Evolutionary conservation across 2,329 filamentous ascomycete genomes (phyloP).

Genomic region (Alternaria brassicae): DNA sequence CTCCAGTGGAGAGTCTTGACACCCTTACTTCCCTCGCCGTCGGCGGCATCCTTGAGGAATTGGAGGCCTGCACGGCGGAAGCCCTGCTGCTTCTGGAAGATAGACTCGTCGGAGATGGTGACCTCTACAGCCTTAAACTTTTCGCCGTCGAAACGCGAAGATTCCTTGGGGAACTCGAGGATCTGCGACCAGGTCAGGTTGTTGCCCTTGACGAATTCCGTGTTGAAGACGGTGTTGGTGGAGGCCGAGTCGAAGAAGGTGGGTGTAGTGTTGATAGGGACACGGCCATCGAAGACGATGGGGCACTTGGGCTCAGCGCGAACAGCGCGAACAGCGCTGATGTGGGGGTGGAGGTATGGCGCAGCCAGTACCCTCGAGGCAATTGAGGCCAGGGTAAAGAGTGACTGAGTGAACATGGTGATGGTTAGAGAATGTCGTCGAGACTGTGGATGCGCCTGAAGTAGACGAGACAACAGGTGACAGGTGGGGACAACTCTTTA

Average conservation of each 20-base stretch:
- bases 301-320: slow-evolving; percentile 42
- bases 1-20: slow-evolving; percentile 69
- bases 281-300: slow-evolving; percentile 49
- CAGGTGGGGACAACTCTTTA: slow-evolving; percentile 21
- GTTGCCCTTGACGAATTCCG: slow-evolving; percentile 61
- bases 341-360: slow-evolving; percentile 14
- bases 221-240: slow-evolving; percentile 57
- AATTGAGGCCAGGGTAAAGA: slow-evolving; percentile 28
- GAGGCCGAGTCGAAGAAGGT: slow-evolving; percentile 44
- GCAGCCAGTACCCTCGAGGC: slow-evolving; percentile 38
- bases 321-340: neutral
- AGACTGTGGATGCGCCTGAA: slow-evolving; percentile 12
- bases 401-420: slow-evolving; percentile 35
- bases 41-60: slow-evolving; percentile 60
- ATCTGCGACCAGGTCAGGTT: slow-evolving; percentile 61
- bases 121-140: slow-evolving; percentile 59
- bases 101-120: slow-evolving; percentile 65
- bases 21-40: slow-evolving; percentile 61
- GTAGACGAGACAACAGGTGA: neutral
- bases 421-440: slow-evolving; percentile 4
- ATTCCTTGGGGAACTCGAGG: slow-evolving; percentile 56
- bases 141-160: slow-evolving; percentile 57
- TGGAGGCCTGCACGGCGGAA: slow-evolving; percentile 67
- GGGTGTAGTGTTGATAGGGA: slow-evolving; percentile 35
- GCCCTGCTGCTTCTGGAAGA: slow-evolving; percentile 66